A percentile compares a stretch with the other conserved stretches of the same genome.
These are phyloP conservation scores for Debaryomyces robertsiae DNA, from an alignment of 1,139 yeast genomes.

Conservation along the genomic window DNA sequence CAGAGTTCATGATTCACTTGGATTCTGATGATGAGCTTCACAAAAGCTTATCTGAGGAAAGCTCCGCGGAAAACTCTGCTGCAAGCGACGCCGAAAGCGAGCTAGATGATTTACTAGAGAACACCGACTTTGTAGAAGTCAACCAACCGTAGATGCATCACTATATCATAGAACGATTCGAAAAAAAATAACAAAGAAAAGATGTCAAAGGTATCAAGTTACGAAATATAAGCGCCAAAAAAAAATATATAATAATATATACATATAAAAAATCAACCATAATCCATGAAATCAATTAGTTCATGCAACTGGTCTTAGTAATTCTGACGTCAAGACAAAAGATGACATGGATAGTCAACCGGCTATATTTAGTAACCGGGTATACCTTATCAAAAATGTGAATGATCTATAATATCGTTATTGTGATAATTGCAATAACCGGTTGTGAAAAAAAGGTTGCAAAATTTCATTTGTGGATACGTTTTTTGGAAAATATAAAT, in stretches of 20 bases:
- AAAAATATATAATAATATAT: background rate
- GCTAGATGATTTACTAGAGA: slow-evolving; percentile 35
- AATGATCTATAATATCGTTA: slow-evolving; percentile 1
- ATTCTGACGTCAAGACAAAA: too few relatives aligned
- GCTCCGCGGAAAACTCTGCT: slow-evolving; percentile 12
- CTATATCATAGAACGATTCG: background rate
- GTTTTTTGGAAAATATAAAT: slow-evolving; percentile 5
- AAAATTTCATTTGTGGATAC: slow-evolving; percentile 9
- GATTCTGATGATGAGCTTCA: slow-evolving; percentile 25
- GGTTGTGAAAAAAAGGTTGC: slow-evolving; percentile 5
- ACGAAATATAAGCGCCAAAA: background rate
- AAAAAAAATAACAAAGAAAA: slow-evolving; percentile 13
- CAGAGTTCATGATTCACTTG: slow-evolving; percentile 25
- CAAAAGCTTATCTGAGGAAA: slow-evolving; percentile 21
- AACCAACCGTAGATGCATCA: background rate
- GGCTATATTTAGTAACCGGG: too few relatives aligned
- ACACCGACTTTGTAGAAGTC: slow-evolving; percentile 27
- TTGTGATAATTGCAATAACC: too few relatives aligned
- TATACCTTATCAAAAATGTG: background rate
- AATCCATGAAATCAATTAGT: too few relatives aligned
- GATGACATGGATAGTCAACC: too few relatives aligned
- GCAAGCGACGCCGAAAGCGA: slow-evolving; percentile 16
- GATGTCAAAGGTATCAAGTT: too few relatives aligned
- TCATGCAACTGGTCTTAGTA: too few relatives aligned
- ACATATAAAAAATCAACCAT: background rate